These are phyloP conservation scores for Lachancea lanzarotensis DNA, from an alignment of 805 yeast genomes.

Conservation along the genomic window DNA sequence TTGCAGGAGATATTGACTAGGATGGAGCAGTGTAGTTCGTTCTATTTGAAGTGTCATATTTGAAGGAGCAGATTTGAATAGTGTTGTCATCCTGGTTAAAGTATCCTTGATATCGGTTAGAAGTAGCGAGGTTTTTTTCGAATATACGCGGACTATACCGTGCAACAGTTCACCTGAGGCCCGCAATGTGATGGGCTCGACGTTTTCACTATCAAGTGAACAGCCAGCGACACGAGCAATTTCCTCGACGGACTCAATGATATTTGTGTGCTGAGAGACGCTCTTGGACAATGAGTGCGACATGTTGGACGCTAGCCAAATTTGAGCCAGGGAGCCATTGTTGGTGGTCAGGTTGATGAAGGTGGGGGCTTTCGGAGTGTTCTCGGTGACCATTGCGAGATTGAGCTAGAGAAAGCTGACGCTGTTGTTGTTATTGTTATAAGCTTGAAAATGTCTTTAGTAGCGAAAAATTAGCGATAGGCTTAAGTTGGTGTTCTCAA, in stretches of 20 bases:
- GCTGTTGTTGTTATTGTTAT: neutral
- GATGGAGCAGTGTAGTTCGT: constrained; percentile 42
- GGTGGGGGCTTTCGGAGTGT: constrained; percentile 2
- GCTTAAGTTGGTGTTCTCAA: too few species aligned
- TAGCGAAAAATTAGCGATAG: too few species aligned
- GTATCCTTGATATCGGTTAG: constrained; percentile 80
- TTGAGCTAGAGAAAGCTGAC: neutral
- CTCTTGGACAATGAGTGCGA: constrained; percentile 54
- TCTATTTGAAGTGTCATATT: constrained; percentile 58
- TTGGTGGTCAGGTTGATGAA: constrained; percentile 35
- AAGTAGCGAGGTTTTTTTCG: constrained; percentile 75
- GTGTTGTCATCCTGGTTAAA: constrained; percentile 59
- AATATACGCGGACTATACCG: constrained; percentile 83
- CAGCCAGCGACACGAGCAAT: constrained; percentile 43
- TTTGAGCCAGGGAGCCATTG: constrained; percentile 81
- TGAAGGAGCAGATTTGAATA: constrained; percentile 44
- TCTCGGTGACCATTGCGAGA: neutral
- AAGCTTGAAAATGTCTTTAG: neutral
- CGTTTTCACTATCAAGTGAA: constrained; percentile 13
- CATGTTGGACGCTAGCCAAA: constrained; percentile 89
- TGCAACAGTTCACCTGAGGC: constrained; percentile 79
- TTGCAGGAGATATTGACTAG: constrained; percentile 54
- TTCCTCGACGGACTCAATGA: constrained; percentile 59
- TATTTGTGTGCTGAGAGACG: constrained; percentile 66
- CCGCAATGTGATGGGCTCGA: constrained; percentile 66